Percentiles rank a stretch among this genome's conserved stretches.
These are phyloP conservation scores for Gastrolobium villosum DNA, from an alignment of 306 rosid genomes.

Conservation along the genomic window DNA sequence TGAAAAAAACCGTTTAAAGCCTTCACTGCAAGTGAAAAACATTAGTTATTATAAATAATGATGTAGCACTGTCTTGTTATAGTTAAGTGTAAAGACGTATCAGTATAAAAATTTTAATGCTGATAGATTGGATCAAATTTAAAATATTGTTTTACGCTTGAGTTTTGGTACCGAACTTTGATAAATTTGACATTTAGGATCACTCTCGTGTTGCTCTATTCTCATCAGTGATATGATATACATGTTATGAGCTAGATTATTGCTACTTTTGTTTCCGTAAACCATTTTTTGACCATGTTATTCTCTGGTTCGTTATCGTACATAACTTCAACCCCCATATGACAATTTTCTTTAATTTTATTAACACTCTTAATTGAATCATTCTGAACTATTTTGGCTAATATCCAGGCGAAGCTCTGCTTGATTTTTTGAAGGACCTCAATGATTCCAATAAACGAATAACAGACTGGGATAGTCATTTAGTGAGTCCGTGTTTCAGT, in stretches of 20 bases:
- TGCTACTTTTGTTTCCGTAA: conserved; percentile 1
- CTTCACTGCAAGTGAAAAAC: not conserved
- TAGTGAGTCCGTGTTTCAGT: conserved; percentile 91
- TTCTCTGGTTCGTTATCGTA: not conserved
- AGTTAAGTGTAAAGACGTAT: not conserved
- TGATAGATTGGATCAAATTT: conserved; percentile 16
- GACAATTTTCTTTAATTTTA: not conserved
- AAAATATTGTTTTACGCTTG: conserved; percentile 1
- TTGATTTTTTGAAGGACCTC: conserved; percentile 65
- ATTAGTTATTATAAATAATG: conserved; percentile 13
- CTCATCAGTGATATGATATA: not conserved
- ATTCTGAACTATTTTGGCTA: conserved; percentile 38
- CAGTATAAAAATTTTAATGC: not conserved
- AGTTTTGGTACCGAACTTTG: not conserved
- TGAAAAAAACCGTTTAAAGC: not conserved
- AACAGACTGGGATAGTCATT: conserved; percentile 70
- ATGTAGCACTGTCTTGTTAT: not conserved
- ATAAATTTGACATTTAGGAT: not conserved
- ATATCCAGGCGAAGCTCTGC: conserved; percentile 80
- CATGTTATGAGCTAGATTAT: not conserved
- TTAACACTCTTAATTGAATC: conserved; percentile 1
- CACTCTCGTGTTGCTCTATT: conserved; percentile 26
- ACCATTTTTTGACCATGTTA: not conserved
- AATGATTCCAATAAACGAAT: conserved; percentile 73
- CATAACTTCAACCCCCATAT: conserved; percentile 22